These are phyloP conservation scores for Skeletonema tropicum DNA, from an alignment of 108 stramenopile genomes.

Conservation along the genomic window DNA sequence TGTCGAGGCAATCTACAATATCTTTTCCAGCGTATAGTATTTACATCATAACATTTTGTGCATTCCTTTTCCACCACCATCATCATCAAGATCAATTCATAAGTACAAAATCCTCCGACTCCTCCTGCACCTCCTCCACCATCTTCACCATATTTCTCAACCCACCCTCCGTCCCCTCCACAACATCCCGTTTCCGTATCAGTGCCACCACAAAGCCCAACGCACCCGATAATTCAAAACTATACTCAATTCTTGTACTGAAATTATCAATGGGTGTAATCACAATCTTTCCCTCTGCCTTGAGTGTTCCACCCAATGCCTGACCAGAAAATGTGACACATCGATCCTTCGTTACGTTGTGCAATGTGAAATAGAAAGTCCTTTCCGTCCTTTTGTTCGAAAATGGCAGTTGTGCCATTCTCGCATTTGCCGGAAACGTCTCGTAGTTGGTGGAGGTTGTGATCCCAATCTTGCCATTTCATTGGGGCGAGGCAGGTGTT, in stretches of 20 bases:
- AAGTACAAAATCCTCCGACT: background rate
- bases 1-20: too few species aligned
- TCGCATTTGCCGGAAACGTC: conserved; percentile 18
- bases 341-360: conserved; percentile 6
- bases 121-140: conserved; percentile 19
- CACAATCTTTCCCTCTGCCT: conserved; percentile 5
- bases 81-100: too few species aligned
- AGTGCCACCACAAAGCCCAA: conserved; percentile 9
- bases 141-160: conserved; percentile 24
- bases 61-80: too few species aligned
- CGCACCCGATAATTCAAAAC: conserved; percentile 21
- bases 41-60: too few species aligned
- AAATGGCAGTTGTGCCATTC: conserved; percentile 23
- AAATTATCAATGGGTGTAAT: conserved; percentile 15
- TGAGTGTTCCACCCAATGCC: conserved; percentile 6
- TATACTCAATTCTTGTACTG: conserved; percentile 11
- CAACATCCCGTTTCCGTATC: conserved; percentile 5
- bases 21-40: too few species aligned
- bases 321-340: conserved; percentile 15
- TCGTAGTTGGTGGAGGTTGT: conserved; percentile 5
- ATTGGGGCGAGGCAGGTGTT: conserved; percentile 29
- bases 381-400: conserved; percentile 25
- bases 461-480: conserved; percentile 42
- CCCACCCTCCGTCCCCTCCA: conserved; percentile 24
- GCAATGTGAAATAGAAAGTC: conserved; percentile 7